These are phyloP conservation scores for Phytophthora cajani DNA, from an alignment of 352 stramenopile genomes.

Conservation along the genomic window DNA sequence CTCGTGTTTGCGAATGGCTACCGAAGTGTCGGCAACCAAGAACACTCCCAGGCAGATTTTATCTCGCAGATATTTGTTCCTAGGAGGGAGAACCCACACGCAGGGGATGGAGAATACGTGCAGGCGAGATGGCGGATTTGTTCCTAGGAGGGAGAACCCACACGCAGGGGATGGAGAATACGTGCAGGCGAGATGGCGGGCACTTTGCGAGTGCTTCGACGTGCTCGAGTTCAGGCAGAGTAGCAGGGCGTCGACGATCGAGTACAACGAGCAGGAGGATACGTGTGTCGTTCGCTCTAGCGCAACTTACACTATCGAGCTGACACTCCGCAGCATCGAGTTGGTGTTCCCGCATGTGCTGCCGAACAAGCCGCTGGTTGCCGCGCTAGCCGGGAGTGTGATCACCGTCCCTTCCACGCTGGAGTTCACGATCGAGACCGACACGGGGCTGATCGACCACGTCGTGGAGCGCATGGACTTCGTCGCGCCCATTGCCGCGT, in stretches of 20 bases:
- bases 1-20: constrained; percentile 14
- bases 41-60: constrained; percentile 1
- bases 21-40: not conserved
- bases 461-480: constrained; percentile 17
- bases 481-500: not conserved
- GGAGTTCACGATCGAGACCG: constrained; percentile 2
- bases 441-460: not conserved
- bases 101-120: constrained; percentile 3
- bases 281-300: constrained; percentile 16
- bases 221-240: constrained; percentile 21
- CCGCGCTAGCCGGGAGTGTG: not conserved
- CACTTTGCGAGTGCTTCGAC: constrained; percentile 14
- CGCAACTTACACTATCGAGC: constrained; percentile 15
- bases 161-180: not conserved
- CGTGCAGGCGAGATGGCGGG: constrained; percentile 14
- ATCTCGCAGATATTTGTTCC: constrained; percentile 9
- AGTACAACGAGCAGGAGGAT: constrained; percentile 7
- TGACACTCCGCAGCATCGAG: constrained; percentile 10
- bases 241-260: not conserved
- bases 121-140: constrained; percentile 17
- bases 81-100: not conserved
- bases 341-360: constrained; percentile 20
- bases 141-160: not conserved
- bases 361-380: not conserved
- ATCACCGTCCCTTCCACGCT: constrained; percentile 4